Conservation (phyloP, 2,329 filamentous ascomycete species). For the Furcasterigmium furcatum region DNA sequence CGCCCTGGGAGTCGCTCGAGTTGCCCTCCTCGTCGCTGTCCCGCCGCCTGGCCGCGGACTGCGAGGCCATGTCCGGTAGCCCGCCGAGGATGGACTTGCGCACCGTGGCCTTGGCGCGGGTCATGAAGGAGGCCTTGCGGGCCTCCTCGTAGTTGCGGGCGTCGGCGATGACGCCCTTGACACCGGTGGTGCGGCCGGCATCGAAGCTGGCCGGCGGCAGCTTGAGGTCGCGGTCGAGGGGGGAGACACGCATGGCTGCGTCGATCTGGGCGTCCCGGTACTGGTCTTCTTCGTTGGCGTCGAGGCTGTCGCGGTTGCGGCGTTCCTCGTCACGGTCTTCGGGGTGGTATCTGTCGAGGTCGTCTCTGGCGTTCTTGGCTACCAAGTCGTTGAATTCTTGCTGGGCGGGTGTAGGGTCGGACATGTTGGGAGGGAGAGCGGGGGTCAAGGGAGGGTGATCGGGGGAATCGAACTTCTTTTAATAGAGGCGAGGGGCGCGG, state of each 20-base stretch:
- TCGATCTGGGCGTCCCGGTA: conserved; percentile 55
- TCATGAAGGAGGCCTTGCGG: conserved; percentile 51
- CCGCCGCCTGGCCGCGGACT: conserved; percentile 26
- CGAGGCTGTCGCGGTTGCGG: conserved; percentile 32
- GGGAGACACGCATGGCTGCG: conserved; percentile 63
- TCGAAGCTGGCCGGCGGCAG: conserved; percentile 63
- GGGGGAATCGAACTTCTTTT: conserved; percentile 28
- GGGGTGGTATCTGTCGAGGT: conserved; percentile 45
- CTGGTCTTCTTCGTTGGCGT: conserved; percentile 51
- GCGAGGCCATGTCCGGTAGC: conserved; percentile 24
- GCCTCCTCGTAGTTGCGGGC: conserved; percentile 74
- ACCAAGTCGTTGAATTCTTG: conserved; percentile 65
- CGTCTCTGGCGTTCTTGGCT: conserved; percentile 47
- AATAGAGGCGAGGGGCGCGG: conserved; percentile 19
- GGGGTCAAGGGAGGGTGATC: conserved; percentile 5
- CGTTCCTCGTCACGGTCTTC: conserved; percentile 52
- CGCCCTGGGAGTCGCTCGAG: conserved; percentile 58
- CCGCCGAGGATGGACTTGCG: conserved; percentile 52
- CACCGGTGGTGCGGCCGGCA: conserved; percentile 70
- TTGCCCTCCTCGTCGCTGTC: conserved; percentile 43
- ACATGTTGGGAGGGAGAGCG: conserved; percentile 39
- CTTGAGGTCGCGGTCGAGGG: conserved; percentile 52
- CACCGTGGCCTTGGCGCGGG: conserved; percentile 43
- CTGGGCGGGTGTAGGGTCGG: conserved; percentile 55
- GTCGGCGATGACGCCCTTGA: conserved; percentile 85